Conservation (phyloP, 768 basidiomycete genomes). For the Hemileccinum impolitum region DNA sequence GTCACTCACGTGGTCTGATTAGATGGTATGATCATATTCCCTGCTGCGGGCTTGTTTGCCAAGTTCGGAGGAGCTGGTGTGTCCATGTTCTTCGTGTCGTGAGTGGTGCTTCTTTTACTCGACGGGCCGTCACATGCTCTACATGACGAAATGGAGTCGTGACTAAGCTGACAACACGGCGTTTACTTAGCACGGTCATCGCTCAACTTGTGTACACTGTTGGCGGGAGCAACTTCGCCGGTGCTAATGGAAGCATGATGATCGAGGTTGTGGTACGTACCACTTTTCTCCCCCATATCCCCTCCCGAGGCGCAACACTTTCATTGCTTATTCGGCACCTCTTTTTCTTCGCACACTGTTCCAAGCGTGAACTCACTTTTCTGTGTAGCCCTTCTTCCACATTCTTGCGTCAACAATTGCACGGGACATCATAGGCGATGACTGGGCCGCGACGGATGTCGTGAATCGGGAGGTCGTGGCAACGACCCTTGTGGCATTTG, state of each 20-base stretch:
- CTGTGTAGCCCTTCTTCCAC: conserved; percentile 85
- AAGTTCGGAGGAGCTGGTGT: conserved; percentile 86
- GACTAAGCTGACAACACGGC: neutral
- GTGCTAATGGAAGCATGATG: conserved; percentile 96
- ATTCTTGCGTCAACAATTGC: conserved; percentile 81
- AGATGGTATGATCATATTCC: conserved; percentile 98
- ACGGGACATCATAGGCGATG: conserved; percentile 42
- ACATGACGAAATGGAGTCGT: neutral
- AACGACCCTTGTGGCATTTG: conserved; percentile 87
- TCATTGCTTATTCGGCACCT: neutral
- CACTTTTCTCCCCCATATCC: neutral
- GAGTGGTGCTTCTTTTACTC: conserved; percentile 23
- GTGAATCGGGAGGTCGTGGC: conserved; percentile 74
- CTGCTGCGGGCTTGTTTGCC: conserved; percentile 73
- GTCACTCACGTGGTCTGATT: conserved; percentile 8
- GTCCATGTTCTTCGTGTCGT: conserved; percentile 92
- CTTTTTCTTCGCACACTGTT: neutral
- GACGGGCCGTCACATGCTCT: neutral
- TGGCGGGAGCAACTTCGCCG: conserved; percentile 86
- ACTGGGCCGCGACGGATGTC: conserved; percentile 43
- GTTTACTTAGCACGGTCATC: conserved; percentile 56
- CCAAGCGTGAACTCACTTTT: neutral
- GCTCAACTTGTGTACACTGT: conserved; percentile 82
- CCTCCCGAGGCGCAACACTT: neutral
- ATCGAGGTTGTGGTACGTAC: conserved; percentile 89